Conservation (phyloP, 1,284 basidiomycete genomes). For the Porogramme epimiltina region DNA sequence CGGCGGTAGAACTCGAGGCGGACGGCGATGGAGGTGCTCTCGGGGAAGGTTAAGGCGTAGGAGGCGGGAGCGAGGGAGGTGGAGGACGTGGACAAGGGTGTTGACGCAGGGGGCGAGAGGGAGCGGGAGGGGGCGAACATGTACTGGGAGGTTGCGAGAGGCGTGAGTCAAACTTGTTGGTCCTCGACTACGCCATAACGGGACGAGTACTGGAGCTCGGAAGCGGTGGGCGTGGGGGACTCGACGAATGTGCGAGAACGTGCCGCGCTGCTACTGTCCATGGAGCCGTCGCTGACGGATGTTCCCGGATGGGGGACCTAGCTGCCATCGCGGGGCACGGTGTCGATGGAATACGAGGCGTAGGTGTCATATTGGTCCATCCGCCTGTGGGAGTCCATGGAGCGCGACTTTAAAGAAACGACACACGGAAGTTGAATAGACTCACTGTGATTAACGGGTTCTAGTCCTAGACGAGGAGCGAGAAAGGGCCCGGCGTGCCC, state of each 20-base stretch:
- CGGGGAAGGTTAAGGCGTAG: slow-evolving; percentile 63
- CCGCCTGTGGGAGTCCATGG: slow-evolving; percentile 41
- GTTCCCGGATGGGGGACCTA: slow-evolving; percentile 55
- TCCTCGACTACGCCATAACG: slow-evolving; percentile 63
- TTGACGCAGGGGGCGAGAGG: slow-evolving; percentile 67
- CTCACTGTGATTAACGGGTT: too few species aligned
- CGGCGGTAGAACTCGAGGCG: slow-evolving; percentile 61
- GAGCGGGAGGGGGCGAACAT: slow-evolving; percentile 70
- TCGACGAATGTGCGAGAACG: slow-evolving; percentile 57
- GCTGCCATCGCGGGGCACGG: slow-evolving; percentile 49
- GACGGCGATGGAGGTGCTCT: slow-evolving; percentile 52
- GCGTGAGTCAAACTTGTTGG: slow-evolving; percentile 54
- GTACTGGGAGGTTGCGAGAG: slow-evolving; percentile 59
- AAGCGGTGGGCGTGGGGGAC: slow-evolving; percentile 59
- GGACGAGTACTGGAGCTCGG: slow-evolving; percentile 54
- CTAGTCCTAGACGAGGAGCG: too few species aligned
- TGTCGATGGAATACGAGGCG: slow-evolving; percentile 48
- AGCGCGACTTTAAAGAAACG: slow-evolving; percentile 28
- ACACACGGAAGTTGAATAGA: too few species aligned
- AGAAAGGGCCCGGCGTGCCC: too few species aligned
- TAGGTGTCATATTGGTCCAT: slow-evolving; percentile 57
- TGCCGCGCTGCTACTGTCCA: slow-evolving; percentile 47
- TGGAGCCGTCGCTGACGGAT: slow-evolving; percentile 42
- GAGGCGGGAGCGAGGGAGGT: slow-evolving; percentile 59
- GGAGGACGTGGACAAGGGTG: slow-evolving; percentile 64